Percentiles rank a stretch among this genome's conserved stretches.
Conservation (phyloP, 2,329 filamentous ascomycete species). For the Aspergillus pseudonomiae region DNA sequence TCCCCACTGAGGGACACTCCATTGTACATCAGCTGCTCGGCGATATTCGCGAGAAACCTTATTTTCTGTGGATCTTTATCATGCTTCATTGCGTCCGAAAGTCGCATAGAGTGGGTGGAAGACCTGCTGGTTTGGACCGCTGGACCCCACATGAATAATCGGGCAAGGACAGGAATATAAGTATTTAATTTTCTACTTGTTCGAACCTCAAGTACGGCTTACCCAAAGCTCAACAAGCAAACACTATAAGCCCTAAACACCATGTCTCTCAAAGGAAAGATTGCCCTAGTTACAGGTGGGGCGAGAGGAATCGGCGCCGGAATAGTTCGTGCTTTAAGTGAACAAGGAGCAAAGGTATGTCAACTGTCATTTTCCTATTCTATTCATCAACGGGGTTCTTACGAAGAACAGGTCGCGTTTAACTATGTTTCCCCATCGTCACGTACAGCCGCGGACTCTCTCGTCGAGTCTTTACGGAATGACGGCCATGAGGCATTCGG, state of each 20-base stretch:
- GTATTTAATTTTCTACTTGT: background rate
- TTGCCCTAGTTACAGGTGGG: constrained; percentile 24
- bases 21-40: background rate
- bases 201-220: background rate
- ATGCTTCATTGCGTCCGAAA: background rate
- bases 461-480: constrained; percentile 11
- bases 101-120: background rate
- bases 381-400: background rate
- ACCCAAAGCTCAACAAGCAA: background rate
- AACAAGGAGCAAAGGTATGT: constrained; percentile 19
- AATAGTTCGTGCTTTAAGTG: constrained; percentile 17
- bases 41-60: background rate
- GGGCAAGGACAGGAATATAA: background rate
- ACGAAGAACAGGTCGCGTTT: constrained; percentile 17
- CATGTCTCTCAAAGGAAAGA: constrained; percentile 23
- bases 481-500: constrained; percentile 10
- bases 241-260: background rate
- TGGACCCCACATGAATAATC: background rate
- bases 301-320: constrained; percentile 22
- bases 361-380: background rate
- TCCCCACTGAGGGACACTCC: background rate
- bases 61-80: background rate
- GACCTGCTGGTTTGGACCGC: background rate
- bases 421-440: constrained; percentile 22
- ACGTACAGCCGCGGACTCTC: constrained; percentile 11